phyloP scores from a whole-genome alignment of 2,329 filamentous ascomycete genomes.

The Exophiala xenobiotica region DNA sequence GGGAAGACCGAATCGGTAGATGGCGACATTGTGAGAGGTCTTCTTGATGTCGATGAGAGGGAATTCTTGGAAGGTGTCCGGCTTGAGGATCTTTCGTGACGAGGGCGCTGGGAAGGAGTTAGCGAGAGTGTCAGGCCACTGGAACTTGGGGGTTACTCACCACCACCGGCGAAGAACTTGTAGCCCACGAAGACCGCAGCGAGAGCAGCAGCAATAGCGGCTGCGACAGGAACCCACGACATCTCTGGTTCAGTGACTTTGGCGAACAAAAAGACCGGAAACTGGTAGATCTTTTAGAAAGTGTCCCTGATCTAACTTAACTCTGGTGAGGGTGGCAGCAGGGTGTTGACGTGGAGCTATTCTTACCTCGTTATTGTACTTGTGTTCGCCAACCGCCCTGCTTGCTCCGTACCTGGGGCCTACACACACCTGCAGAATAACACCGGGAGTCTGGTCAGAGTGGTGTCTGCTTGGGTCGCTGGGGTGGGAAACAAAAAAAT shows the following conservation, averaged over 20 bases:
- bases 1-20: slow-evolving; percentile 93
- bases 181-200: slow-evolving; percentile 66
- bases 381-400: too few species aligned
- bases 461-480: slow-evolving; percentile 6
- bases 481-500: slow-evolving; percentile 13
- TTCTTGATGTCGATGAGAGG: slow-evolving; percentile 91
- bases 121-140: not conserved
- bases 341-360: too few species aligned
- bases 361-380: too few species aligned
- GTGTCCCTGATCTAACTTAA: too few species aligned
- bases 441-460: too few species aligned
- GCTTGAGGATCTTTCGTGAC: slow-evolving; percentile 79
- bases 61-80: slow-evolving; percentile 85
- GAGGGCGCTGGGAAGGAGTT: slow-evolving; percentile 48
- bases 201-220: slow-evolving; percentile 67
- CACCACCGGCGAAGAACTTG: slow-evolving; percentile 71
- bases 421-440: too few species aligned
- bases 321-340: too few species aligned
- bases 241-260: too few species aligned
- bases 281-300: too few species aligned
- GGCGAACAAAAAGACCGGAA: too few species aligned
- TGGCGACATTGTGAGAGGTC: slow-evolving; percentile 96
- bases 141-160: slow-evolving; percentile 2
- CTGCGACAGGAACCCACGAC: slow-evolving; percentile 53
- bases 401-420: too few species aligned